Percentiles rank a stretch among this genome's conserved stretches.
Evolutionary conservation across 192 early-diverging fungal species (phyloP).

Genomic region (Gaertneriomyces sp.): DNA sequence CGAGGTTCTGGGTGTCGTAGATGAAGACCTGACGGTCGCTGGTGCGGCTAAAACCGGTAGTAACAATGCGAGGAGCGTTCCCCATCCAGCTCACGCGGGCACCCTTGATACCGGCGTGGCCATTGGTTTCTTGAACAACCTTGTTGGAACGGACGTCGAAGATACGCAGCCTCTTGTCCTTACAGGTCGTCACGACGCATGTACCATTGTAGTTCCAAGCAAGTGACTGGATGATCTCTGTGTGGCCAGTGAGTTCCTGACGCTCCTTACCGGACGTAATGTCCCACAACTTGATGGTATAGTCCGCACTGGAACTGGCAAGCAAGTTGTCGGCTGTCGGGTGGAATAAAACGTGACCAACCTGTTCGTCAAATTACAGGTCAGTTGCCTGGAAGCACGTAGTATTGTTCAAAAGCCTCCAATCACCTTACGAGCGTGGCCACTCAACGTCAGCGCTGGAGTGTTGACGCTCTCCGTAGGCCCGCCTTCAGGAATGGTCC

Average conservation of each 20-base stretch:
- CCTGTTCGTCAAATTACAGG: conserved; percentile 49
- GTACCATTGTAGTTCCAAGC: conserved; percentile 86
- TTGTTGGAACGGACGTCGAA: conserved; percentile 88
- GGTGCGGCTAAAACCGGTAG: conserved; percentile 91
- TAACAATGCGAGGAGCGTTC: conserved; percentile 69
- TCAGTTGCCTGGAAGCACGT: neutral
- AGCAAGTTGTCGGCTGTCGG: conserved; percentile 93
- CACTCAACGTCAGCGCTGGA: conserved; percentile 75
- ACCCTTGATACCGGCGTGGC: conserved; percentile 97
- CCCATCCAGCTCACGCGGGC: conserved; percentile 91
- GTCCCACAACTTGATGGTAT: conserved; percentile 83
- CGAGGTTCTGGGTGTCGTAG: conserved; percentile 74
- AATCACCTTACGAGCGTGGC: conserved; percentile 70
- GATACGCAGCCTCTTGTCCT: conserved; percentile 93
- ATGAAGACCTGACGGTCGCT: conserved; percentile 92
- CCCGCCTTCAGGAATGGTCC: conserved; percentile 84
- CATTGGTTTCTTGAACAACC: conserved; percentile 71
- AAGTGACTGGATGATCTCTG: conserved; percentile 88
- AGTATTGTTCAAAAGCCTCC: neutral
- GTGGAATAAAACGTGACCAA: conserved; percentile 98
- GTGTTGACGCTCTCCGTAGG: conserved; percentile 66
- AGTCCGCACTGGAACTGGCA: conserved; percentile 81
- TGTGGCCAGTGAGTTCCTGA: conserved; percentile 77
- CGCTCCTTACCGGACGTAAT: conserved; percentile 75
- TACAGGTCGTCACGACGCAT: conserved; percentile 83